Evolutionary conservation across 345 rosid genomes (phyloP).

Genomic region (Boechera divaricarpa): DNA sequence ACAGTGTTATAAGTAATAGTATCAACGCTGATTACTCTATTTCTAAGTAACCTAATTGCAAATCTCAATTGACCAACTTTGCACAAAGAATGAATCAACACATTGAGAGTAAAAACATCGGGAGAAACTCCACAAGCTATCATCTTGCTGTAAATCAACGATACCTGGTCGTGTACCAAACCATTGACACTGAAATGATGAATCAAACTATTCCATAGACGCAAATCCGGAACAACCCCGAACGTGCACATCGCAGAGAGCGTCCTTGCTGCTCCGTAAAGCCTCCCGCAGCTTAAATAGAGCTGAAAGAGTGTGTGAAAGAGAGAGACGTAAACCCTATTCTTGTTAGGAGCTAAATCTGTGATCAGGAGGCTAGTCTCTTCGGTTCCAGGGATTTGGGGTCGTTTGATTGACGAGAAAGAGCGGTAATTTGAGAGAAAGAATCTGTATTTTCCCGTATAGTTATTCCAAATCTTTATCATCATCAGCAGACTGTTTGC

Average conservation of each 20-base stretch:
- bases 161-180: constrained; percentile 73
- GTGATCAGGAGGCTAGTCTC: constrained; percentile 12
- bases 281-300: constrained; percentile 67
- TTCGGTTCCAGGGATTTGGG: constrained; percentile 22
- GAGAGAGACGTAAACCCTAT: constrained; percentile 60
- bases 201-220: constrained; percentile 66
- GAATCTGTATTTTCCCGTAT: constrained; percentile 31
- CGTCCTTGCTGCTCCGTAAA: constrained; percentile 59
- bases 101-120: constrained; percentile 66
- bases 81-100: constrained; percentile 79
- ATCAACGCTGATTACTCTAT: constrained; percentile 54
- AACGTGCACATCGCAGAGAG: constrained; percentile 65
- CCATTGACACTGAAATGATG: constrained; percentile 65
- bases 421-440: constrained; percentile 40
- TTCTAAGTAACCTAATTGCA: constrained; percentile 63
- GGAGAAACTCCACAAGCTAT: constrained; percentile 62
- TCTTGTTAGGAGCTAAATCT: constrained; percentile 31
- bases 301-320: constrained; percentile 75
- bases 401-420: constrained; percentile 45
- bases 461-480: constrained; percentile 47
- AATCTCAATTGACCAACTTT: constrained; percentile 67
- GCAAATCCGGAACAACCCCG: constrained; percentile 54
- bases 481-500: constrained; percentile 34
- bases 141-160: constrained; percentile 71
- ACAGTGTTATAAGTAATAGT: constrained; percentile 76